Evolutionary conservation across 148 eudicot species (phyloP), one percentile per base, ranked within the genome.

Genomic region (Chenopodium album): DNA sequence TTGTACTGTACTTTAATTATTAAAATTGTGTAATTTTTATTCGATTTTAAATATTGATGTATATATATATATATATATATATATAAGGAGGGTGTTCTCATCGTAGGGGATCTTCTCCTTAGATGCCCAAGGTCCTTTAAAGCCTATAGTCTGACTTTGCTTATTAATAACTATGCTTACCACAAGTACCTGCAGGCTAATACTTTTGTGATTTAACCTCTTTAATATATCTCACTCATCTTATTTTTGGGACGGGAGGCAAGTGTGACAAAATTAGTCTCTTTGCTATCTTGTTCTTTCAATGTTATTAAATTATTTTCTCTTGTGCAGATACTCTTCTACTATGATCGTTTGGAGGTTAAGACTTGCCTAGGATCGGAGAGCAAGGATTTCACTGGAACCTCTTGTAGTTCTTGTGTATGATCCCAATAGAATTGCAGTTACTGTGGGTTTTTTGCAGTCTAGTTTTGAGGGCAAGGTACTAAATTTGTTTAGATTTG

Each of bases 301-400:
- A 73, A 47, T 9, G 16, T 79, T 60, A 9, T 23, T 14, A 7
- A 41, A 7, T 78, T 59, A 11, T 20, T 17, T 34, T 76, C 77
- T 76, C 68, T 65, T 85, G 78, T 87, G 85, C 90, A 94, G 98
- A 80, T 91, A 75, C 81, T 92, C 70, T 86, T 94, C 60, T 94
- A 77, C 82, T 78, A 67, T 44, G 91, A 91, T 80, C 77, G 88
- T 23, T 77, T 94, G 87, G 86, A 82, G 67, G 79, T 90, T 41
- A 85, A 84, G 80, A 79, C 85, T 85, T 69, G 70, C 70, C 87
- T 73, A 79, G 71, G 81, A 76, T 59, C 64, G 71, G 84, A 77
- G 65, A 85, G 77, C 74, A 83, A 89, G 91, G 94, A 87, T 52
- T n/a, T 74, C 28, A 59, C 73, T 47, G 50, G 34, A 59, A 71